Evolutionary conservation across 495 filamentous ascomycete genomes (phyloP).

Genomic region (Penicillium parvum): DNA sequence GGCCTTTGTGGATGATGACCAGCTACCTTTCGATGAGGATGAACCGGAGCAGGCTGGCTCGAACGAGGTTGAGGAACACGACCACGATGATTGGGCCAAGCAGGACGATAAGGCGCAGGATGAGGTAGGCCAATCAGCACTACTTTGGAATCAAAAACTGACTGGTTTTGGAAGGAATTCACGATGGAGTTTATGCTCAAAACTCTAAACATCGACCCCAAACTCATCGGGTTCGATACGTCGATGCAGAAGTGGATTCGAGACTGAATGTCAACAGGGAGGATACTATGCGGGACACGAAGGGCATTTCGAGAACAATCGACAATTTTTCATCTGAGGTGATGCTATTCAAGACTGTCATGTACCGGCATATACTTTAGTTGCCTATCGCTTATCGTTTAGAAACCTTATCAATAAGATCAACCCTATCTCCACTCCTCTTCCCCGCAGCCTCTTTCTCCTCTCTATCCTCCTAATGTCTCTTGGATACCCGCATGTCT

Average conservation of each 20-base stretch:
- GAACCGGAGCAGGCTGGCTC: constrained; percentile 22
- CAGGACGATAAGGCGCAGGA: constrained; percentile 32
- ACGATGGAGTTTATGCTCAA: constrained; percentile 71
- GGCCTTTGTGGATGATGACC: constrained; percentile 25
- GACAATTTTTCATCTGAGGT: too few relatives aligned
- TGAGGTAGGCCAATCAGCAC: constrained; percentile 33
- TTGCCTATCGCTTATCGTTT: too few relatives aligned
- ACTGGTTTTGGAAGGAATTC: constrained; percentile 43
- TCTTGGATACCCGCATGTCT: constrained; percentile 20
- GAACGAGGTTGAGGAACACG: too few relatives aligned
- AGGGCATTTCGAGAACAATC: too few relatives aligned
- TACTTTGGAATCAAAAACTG: not conserved
- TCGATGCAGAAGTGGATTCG: constrained; percentile 50
- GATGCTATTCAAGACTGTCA: too few relatives aligned
- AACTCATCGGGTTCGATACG: constrained; percentile 60
- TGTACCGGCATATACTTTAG: too few relatives aligned
- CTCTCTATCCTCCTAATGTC: not conserved
- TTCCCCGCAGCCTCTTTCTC: constrained; percentile 16
- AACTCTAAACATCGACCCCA: constrained; percentile 60
- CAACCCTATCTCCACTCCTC: constrained; percentile 11
- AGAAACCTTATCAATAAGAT: constrained; percentile 23
- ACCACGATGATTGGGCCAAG: not conserved
- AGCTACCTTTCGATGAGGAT: constrained; percentile 23
- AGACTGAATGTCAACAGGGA: constrained; percentile 5
- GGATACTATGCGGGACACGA: too few relatives aligned